A percentile compares a stretch with the other conserved stretches of the same genome.
Evolutionary conservation across 2,329 filamentous ascomycete species (phyloP).

Genomic region (Trichoderma arundinaceum): DNA sequence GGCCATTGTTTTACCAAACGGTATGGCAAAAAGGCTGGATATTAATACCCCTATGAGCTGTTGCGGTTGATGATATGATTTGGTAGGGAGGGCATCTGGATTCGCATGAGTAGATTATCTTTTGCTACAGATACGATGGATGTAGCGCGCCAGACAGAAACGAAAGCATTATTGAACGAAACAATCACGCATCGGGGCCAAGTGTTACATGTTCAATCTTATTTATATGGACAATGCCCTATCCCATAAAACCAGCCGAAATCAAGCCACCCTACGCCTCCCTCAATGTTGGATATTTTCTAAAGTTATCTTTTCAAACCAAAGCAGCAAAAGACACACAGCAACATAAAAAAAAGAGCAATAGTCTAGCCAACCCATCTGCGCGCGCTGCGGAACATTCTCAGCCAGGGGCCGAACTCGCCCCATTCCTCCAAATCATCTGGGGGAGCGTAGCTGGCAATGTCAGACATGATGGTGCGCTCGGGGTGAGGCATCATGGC

Average conservation of each 20-base stretch:
- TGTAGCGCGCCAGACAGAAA: not conserved
- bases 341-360: not conserved
- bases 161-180: not conserved
- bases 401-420: slow-evolving; percentile 82
- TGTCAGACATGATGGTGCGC: slow-evolving; percentile 81
- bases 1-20: not conserved
- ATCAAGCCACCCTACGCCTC: slow-evolving; percentile 28
- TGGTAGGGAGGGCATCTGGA: not conserved
- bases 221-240: slow-evolving; percentile 4
- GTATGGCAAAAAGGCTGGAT: slow-evolving; percentile 1
- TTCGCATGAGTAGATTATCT: not conserved
- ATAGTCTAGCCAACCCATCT: slow-evolving; percentile 74
- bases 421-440: slow-evolving; percentile 70
- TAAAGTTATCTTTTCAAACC: slow-evolving; percentile 18
- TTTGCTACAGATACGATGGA: not conserved
- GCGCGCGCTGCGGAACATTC: slow-evolving; percentile 86
- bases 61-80: not conserved
- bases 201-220: not conserved
- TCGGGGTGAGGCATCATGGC: slow-evolving; percentile 96
- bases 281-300: slow-evolving; percentile 25
- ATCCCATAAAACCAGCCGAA: slow-evolving; percentile 5
- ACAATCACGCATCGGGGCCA: not conserved
- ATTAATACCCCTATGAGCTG: slow-evolving; percentile 12
- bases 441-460: slow-evolving; percentile 73
- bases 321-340: not conserved